These are phyloP conservation scores for Phytophthora idaei DNA, from an alignment of 352 stramenopile species.

Conservation along the genomic window DNA sequence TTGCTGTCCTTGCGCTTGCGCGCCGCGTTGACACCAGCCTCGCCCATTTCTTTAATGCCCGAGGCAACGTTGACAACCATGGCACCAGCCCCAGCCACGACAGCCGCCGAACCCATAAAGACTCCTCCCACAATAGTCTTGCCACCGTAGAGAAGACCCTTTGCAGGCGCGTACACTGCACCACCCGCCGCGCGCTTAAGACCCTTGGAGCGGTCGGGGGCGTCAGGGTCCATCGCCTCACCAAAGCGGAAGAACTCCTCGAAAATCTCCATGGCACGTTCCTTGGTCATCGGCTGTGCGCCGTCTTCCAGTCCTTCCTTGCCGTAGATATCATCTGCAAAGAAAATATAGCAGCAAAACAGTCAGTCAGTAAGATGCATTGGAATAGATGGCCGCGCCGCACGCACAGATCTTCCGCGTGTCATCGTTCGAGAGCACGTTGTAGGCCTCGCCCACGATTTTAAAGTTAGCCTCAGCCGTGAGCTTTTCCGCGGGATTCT, in stretches of 20 bases:
- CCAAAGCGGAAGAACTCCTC: slow-evolving; percentile 88
- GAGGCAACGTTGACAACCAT: slow-evolving; percentile 87
- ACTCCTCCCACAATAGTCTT: slow-evolving; percentile 84
- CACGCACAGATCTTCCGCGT: slow-evolving; percentile 88
- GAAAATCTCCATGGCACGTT: slow-evolving; percentile 86
- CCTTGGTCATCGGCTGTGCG: slow-evolving; percentile 82
- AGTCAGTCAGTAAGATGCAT: slow-evolving; percentile 16
- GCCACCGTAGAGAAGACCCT: slow-evolving; percentile 83
- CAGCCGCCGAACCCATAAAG: slow-evolving; percentile 82
- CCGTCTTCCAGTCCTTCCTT: slow-evolving; percentile 91
- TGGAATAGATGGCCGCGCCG: not conserved
- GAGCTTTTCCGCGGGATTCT: slow-evolving; percentile 87
- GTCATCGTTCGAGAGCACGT: slow-evolving; percentile 92
- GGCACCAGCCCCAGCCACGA: slow-evolving; percentile 64
- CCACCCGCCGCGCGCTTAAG: slow-evolving; percentile 78
- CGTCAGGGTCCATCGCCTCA: slow-evolving; percentile 84
- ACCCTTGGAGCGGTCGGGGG: slow-evolving; percentile 76
- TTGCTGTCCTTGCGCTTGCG: slow-evolving; percentile 68
- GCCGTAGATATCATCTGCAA: slow-evolving; percentile 87
- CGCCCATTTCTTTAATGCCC: slow-evolving; percentile 88
- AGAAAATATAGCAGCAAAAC: slow-evolving; percentile 11
- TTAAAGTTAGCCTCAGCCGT: slow-evolving; percentile 94
- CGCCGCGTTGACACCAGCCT: slow-evolving; percentile 79
- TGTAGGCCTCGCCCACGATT: slow-evolving; percentile 94
- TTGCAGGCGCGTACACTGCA: slow-evolving; percentile 81